Percentiles rank a stretch among this genome's conserved stretches.
Evolutionary conservation across 108 stramenopile genomes (phyloP).

Genomic region (Nitzschia putrida): DNA sequence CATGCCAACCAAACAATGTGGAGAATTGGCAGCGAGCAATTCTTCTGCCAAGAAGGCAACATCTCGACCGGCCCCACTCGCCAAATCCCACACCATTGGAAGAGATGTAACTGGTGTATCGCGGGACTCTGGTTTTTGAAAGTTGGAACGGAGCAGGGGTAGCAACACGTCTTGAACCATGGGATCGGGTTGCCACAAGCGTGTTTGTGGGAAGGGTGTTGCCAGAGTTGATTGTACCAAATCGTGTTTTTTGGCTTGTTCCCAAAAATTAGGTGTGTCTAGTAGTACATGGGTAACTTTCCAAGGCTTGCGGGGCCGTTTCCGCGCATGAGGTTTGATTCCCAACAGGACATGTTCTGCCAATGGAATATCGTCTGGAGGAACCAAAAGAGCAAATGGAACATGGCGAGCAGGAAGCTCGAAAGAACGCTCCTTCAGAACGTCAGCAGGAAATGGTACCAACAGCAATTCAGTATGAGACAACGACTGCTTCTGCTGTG

Average conservation of each 20-base stretch:
- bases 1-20: conserved; percentile 55
- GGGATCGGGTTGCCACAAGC: conserved; percentile 81
- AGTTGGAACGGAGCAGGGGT: conserved; percentile 34
- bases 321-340: conserved; percentile 6
- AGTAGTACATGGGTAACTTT: conserved; percentile 36
- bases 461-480: conserved; percentile 8
- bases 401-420: conserved; percentile 38
- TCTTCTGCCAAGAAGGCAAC: conserved; percentile 81
- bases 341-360: conserved; percentile 24
- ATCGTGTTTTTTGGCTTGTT: conserved; percentile 18
- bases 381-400: conserved; percentile 29
- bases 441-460: conserved; percentile 22
- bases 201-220: conserved; percentile 38
- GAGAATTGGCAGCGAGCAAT: conserved; percentile 28
- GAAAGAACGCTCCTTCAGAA: conserved; percentile 31
- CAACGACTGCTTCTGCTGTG: not conserved
- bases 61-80: conserved; percentile 79
- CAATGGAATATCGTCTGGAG: conserved; percentile 1
- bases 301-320: conserved; percentile 36
- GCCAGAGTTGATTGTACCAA: not conserved
- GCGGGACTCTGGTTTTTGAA: not conserved
- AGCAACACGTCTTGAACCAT: conserved; percentile 60
- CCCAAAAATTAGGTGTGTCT: conserved; percentile 25
- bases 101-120: not conserved
- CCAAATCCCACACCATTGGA: conserved; percentile 65